Evolutionary conservation across 257 asterid genomes (phyloP).

Genomic region (Coffea canephora): DNA sequence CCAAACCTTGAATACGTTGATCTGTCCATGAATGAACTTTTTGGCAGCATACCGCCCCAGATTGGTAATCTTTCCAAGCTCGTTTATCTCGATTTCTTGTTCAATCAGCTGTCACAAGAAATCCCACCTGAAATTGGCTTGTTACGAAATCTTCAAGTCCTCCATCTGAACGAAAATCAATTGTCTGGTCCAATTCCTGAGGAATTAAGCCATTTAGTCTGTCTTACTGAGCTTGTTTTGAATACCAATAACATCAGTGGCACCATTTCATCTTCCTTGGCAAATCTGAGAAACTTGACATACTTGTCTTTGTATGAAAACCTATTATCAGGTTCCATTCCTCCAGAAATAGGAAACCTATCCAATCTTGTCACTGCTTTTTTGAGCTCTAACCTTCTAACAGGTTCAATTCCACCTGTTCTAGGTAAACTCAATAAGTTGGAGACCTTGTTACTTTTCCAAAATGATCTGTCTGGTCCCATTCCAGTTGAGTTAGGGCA

Average conservation of each 20-base stretch:
- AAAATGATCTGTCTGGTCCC: background rate
- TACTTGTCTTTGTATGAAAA: background rate
- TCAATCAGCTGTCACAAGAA: too few species aligned
- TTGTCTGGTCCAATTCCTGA: too few species aligned
- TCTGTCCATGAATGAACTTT: background rate
- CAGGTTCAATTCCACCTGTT: background rate
- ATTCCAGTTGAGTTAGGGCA: conserved; percentile 14
- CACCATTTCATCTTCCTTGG: too few species aligned
- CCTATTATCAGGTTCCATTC: conserved; percentile 13
- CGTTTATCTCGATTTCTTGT: too few species aligned
- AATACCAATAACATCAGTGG: too few species aligned
- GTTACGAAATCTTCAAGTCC: too few species aligned
- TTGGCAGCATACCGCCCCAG: too few species aligned
- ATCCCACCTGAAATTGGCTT: too few species aligned
- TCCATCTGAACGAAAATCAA: too few species aligned
- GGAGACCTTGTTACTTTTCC: background rate
- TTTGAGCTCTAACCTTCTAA: background rate
- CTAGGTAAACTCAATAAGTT: background rate
- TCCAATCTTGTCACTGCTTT: background rate
- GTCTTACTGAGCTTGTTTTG: too few species aligned
- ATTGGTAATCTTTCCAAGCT: too few species aligned
- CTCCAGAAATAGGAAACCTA: conserved; percentile 3
- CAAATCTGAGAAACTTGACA: background rate
- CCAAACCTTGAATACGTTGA: conserved; percentile 19
- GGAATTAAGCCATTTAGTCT: too few species aligned